These are phyloP conservation scores for Tetrapisispora arboricola DNA, from an alignment of 805 yeast genomes.

Conservation along the genomic window DNA sequence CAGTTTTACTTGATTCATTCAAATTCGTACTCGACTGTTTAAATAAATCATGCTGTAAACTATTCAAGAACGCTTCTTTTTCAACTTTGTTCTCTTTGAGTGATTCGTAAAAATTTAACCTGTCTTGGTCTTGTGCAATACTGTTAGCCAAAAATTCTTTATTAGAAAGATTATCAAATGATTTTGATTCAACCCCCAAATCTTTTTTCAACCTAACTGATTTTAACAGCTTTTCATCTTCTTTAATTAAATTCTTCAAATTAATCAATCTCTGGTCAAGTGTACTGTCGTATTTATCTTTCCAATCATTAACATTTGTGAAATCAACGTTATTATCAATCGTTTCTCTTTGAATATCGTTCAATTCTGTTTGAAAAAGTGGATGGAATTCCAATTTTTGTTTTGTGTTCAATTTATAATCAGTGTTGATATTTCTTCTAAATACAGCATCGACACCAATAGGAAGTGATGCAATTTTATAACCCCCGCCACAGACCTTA, in stretches of 20 bases:
- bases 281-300: too few relatives aligned
- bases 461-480: neutral
- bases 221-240: neutral
- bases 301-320: neutral
- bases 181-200: neutral
- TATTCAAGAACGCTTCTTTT: neutral
- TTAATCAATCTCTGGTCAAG: neutral
- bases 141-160: slow-evolving; percentile 7
- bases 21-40: too few relatives aligned
- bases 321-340: neutral
- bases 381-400: neutral
- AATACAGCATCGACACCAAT: neutral
- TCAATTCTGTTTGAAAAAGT: neutral
- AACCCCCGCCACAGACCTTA: neutral
- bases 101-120: neutral
- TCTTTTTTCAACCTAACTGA: neutral
- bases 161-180: neutral
- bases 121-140: neutral
- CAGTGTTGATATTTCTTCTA: neutral
- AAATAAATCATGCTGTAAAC: neutral
- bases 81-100: neutral
- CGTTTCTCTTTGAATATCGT: too few relatives aligned
- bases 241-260: too few relatives aligned
- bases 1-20: slow-evolving; percentile 4
- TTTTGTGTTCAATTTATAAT: neutral